Evolutionary conservation across 2,329 filamentous ascomycete species (phyloP), one percentile per base, ranked within the genome.

Genomic region (Truncatella angustata): DNA sequence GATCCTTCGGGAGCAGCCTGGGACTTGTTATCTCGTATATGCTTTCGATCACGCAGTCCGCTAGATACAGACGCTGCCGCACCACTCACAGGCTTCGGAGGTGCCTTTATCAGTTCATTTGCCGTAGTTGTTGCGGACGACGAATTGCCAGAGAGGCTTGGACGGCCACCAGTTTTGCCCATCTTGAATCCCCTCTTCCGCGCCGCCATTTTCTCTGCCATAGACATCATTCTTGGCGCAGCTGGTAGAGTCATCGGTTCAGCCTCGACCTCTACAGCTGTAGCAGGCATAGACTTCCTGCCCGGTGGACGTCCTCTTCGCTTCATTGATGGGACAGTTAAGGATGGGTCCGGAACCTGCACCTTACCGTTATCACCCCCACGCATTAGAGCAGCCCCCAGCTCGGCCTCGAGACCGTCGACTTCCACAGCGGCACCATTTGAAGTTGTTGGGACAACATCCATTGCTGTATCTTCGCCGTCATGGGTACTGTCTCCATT

Each of bases 141-240:
- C 16, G 40, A 26, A 16, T 20, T 39, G 40, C 16, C 40, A 24
- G 4, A 20, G n/a, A 12, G 14, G 14, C 14, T 30, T 37, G 26
- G 54, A 5, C 20, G 40, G 53, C 4, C 50, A 43, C 7, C 26
- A 36, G 16, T 51, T 23, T n/a, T 34, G 18, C 26, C 44, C 40
- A 83, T 82, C 64, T 74, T 80, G 56, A 84, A 74, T 49, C 73
- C 76, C 63, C 74, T 82, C 10, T 80, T 80, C 48, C 68, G 72
- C 2, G 80, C 67, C 30, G 74, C 78, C 72, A 82, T 77, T n/a
- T 79, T 73, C 58, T 84, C 80, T 34, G 75, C 73, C 75, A 84
- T 76, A 5, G 81, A 83, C 69, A 84, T 70, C 44, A 78, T 73
- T 60, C 9, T 54, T 23, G 6, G 59, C 49, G 28, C 12, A n/a